phyloP scores from a whole-genome alignment of 2,329 filamentous ascomycete species.

The Stemphylium beticola region DNA sequence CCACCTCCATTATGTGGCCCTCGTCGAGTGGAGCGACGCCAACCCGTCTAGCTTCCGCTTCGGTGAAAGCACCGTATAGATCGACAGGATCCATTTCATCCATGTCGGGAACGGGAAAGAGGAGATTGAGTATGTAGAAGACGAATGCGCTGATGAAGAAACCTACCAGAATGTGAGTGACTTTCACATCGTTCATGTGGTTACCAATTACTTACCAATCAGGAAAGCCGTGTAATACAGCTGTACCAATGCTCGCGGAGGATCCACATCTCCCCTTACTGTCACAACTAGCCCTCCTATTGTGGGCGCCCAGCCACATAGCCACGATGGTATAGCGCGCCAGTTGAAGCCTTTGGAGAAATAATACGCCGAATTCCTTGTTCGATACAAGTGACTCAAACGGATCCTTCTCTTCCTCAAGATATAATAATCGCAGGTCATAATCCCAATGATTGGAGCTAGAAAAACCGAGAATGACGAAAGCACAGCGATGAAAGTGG shows the following conservation, averaged over 20 bases:
- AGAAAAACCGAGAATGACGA: conserved; percentile 54
- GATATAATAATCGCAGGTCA: conserved; percentile 49
- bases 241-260: conserved; percentile 50
- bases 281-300: conserved; percentile 52
- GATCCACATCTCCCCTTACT: conserved; percentile 40
- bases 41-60: conserved; percentile 50
- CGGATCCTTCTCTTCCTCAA: conserved; percentile 44
- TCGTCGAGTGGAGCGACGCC: conserved; percentile 46
- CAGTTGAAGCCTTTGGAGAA: conserved; percentile 55
- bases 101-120: conserved; percentile 51
- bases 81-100: conserved; percentile 55
- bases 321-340: conserved; percentile 53
- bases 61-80: conserved; percentile 55
- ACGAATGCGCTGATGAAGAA: conserved; percentile 49
- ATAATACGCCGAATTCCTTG: conserved; percentile 50
- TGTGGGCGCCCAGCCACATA: conserved; percentile 53
- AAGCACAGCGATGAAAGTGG: conserved; percentile 47
- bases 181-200: neutral
- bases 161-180: conserved; percentile 31
- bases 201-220: conserved; percentile 41
- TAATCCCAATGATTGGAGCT: conserved; percentile 49
- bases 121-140: conserved; percentile 45
- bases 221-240: conserved; percentile 58
- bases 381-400: conserved; percentile 48
- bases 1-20: neutral